Base-by-base conservation (phyloP, 2,329 filamentous ascomycete genomes). In the Ascochyta clinopodiicola region DNA sequence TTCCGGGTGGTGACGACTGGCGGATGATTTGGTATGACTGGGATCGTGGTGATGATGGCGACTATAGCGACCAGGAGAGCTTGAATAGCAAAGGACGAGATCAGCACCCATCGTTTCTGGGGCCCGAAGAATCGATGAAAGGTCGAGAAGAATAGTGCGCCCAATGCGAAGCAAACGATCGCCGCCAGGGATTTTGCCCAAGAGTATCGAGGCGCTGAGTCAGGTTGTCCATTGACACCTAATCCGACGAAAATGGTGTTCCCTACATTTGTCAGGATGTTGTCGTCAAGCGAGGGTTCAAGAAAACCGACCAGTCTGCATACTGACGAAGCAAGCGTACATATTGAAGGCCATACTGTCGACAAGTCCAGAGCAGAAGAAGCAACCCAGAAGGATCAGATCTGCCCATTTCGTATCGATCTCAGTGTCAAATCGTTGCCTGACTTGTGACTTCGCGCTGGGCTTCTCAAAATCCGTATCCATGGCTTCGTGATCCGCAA, bases 191-290 rank as follows among this genome's bases (percentile, higher is more conserved):
- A 57, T 45, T 57, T 57, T 4, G 51, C 39, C 59, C 59, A 62
- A 1, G 55, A 59, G 43, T 59, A 3, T 82, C 38, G 54, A 27
- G 56, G 82, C 54, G 83, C 73, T 15, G 75, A 76, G 19, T 77
- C 68, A 3, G 82, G 84, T 42, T 85, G 82, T 27, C 74, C 72
- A 2, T 84, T 80, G 12, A 83, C 81, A 51, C 84, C 84, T 21
- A 88, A 81, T 17, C 82, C 84, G 35, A 88, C 78, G 73, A 87
- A 86, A 63, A 88, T 82, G 9, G 85, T 87, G 72, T 88, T 88
- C 35, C 85, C 84, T 66, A n/a, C 12, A 75, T 13, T n/a, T 36
- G 13, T 54, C 17, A 54, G 39, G 10, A 13, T 31, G 10, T 31
- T 13, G 12, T 31, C 10, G 29, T 10, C 3, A 31, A 31, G 10